Conservation (phyloP, 106 monocot genomes). For the Dioscorea alata region DNA sequence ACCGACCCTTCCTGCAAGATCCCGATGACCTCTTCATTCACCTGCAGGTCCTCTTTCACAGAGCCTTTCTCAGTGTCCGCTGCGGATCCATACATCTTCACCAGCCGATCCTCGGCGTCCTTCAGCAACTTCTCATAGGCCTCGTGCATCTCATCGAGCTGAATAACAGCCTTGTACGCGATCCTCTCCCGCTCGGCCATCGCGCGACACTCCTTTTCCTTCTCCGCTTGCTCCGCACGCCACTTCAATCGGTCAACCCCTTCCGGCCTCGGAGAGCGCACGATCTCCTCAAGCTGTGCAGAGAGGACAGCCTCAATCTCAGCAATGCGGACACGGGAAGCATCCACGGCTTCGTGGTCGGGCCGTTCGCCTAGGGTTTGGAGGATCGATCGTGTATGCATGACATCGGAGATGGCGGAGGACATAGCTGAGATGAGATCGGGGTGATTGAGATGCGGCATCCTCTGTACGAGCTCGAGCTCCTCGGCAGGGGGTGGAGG, state of each 20-base stretch:
- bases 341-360: too few species aligned
- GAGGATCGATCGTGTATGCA: too few species aligned
- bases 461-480: constrained; percentile 52
- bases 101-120: constrained; percentile 74
- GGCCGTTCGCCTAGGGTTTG: too few species aligned
- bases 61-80: constrained; percentile 1
- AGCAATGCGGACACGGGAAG: too few species aligned
- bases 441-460: constrained; percentile 27
- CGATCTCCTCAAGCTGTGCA: too few species aligned
- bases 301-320: too few species aligned
- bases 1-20: constrained; percentile 19
- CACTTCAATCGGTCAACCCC: too few species aligned
- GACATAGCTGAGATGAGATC: constrained; percentile 27
- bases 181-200: too few species aligned
- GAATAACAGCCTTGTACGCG: constrained; percentile 45
- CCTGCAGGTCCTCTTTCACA: constrained; percentile 5
- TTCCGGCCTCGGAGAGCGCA: too few species aligned
- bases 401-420: too few species aligned
- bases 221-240: too few species aligned
- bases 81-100: constrained; percentile 49
- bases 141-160: constrained; percentile 82
- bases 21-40: constrained; percentile 74
- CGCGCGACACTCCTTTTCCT: too few species aligned
- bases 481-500: constrained; percentile 20
- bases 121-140: constrained; percentile 63